Evolutionary conservation across 2,329 filamentous ascomycete genomes (phyloP).

Genomic region (Hymenoscyphus fraxineus): DNA sequence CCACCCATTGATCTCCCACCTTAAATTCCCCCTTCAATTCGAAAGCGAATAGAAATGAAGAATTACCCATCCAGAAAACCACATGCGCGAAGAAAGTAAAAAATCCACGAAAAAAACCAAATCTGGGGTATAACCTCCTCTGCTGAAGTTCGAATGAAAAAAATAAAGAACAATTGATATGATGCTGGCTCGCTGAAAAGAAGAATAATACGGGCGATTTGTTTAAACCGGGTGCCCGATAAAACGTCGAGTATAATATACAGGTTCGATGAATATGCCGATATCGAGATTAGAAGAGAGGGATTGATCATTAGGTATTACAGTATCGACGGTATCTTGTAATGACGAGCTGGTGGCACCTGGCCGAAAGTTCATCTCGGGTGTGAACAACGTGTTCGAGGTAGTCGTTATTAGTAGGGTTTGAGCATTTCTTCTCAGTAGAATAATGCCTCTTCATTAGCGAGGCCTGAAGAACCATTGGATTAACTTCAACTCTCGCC

Average conservation of each 20-base stretch:
- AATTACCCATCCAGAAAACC: not conserved
- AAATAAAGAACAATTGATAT: not conserved
- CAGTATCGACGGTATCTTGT: conserved; percentile 15
- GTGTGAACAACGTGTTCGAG: conserved; percentile 9
- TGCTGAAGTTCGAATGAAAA: conserved; percentile 11
- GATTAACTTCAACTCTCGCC: conserved; percentile 11
- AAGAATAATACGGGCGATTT: not conserved
- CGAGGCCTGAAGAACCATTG: conserved; percentile 23
- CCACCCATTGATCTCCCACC: not conserved
- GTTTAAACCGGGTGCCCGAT: not conserved
- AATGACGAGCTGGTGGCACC: conserved; percentile 21
- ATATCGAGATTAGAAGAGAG: not conserved
- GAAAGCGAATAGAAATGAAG: no score
- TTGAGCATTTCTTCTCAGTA: conserved; percentile 22
- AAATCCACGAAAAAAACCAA: conserved; percentile 3
- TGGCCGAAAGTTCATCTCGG: conserved; percentile 25
- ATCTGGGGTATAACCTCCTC: conserved; percentile 20
- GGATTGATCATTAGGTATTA: conserved; percentile 22
- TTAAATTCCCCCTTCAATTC: not conserved
- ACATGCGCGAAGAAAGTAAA: not conserved
- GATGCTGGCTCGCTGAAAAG: conserved; percentile 7
- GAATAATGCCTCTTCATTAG: conserved; percentile 35
- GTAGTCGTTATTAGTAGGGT: conserved; percentile 10
- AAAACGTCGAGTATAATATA: conserved; percentile 9
- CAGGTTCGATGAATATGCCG: conserved; percentile 2